Conservation (phyloP, 2,329 filamentous ascomycete species). For the Dendryphion nanum region DNA sequence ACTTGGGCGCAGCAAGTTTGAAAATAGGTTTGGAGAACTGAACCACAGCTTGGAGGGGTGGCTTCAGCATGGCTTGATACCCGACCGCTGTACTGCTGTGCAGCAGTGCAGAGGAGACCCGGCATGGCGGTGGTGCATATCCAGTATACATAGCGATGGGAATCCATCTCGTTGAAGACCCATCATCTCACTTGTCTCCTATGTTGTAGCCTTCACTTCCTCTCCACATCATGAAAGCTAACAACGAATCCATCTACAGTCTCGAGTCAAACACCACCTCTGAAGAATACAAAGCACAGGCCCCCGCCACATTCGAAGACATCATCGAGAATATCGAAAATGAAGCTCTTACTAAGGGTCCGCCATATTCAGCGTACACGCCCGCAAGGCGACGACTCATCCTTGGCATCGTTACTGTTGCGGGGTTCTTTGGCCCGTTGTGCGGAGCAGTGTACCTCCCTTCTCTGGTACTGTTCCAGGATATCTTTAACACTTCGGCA, state of each 20-base stretch:
- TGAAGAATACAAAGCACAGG: background rate
- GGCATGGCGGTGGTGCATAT: too few relatives aligned
- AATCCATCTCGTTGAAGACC: too few relatives aligned
- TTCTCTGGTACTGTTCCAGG: conserved; percentile 31
- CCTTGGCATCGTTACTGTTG: conserved; percentile 34
- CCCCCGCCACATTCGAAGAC: background rate
- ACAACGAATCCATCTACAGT: background rate
- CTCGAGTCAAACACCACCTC: background rate
- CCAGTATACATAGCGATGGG: too few relatives aligned
- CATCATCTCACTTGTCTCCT: too few relatives aligned
- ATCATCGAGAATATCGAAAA: background rate
- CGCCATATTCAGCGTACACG: conserved; percentile 35
- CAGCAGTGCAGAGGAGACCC: too few relatives aligned
- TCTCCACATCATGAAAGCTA: background rate
- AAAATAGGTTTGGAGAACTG: background rate
- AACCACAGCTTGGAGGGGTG: background rate
- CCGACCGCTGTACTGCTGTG: background rate
- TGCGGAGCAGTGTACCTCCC: conserved; percentile 42
- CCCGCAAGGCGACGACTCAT: conserved; percentile 30
- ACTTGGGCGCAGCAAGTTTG: background rate
- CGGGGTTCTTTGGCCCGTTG: conserved; percentile 40
- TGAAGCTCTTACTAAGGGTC: background rate
- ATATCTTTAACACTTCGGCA: conserved; percentile 31
- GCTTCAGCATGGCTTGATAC: background rate
- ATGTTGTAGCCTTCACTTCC: too few relatives aligned